Base-by-base conservation (phyloP, 345 rosid genomes). In the Noccaea caerulescens region DNA sequence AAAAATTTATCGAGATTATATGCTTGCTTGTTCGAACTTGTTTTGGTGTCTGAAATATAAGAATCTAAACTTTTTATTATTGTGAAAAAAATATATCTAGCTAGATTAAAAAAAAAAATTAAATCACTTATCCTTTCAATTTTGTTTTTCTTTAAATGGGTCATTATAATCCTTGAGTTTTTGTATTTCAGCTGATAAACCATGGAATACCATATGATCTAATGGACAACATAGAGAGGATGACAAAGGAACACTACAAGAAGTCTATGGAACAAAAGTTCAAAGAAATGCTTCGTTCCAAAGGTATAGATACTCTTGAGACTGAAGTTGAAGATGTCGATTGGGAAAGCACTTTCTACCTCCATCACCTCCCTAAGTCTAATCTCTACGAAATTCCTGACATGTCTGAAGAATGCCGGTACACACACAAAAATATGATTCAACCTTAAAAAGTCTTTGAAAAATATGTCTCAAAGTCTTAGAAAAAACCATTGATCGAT, bases 311-410 rank as follows among this genome's bases (percentile, higher is more conserved):
- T 37, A 79, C 75, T 67, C 82, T 76, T 44, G 80, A 84, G 50
- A 80, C 82, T 7, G 88, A 88, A 68, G 79, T 86, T 44, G 38
- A 71, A 42, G 89, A 90, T 49, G 7, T 86, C 8, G 95, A 91
- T 69, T 91, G 97, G 97, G 93, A 91, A 77, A 85, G 89, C 78
- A 88, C 92, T 38, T 91, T 91, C 80, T 84, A 41, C 79, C 43
- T 88, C 72, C 83, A 83, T 65, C 87, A 91, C 66, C 88, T 83
- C 34, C 97, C 97, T 10, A 65, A 57, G 7, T 79, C 92, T 9
- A 85, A 91, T 80, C 72, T 85, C 32, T n/a, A 62, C 32, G 85
- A 87, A 57, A 75, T 85, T 45, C 86, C 88, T 13, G 86, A 88
- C 46, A 87, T 91, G 30, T 77, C 76, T 0, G 75, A 84, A 0